Conservation (phyloP, 2,329 filamentous ascomycete species). For the Aspergillus ochraceoroseus region DNA sequence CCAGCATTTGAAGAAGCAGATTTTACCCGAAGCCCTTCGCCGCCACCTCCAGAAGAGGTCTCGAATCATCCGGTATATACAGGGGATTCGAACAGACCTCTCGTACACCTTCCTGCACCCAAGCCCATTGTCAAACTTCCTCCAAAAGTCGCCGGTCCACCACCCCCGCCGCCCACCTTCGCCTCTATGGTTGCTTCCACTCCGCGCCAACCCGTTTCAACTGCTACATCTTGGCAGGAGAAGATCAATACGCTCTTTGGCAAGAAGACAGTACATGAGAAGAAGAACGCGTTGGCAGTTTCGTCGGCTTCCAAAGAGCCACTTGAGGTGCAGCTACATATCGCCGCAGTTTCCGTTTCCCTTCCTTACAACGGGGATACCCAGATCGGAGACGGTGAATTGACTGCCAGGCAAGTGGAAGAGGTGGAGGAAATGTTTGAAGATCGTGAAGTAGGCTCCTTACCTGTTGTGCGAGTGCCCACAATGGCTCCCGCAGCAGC, state of each 20-base stretch:
- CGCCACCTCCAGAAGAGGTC: constrained; percentile 55
- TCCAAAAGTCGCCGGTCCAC: constrained; percentile 49
- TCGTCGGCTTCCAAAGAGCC: constrained; percentile 64
- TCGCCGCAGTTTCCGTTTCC: constrained; percentile 63
- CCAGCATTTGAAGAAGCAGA: constrained; percentile 30
- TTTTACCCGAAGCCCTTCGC: constrained; percentile 42
- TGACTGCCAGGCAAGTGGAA: constrained; percentile 63
- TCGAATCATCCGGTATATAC: constrained; percentile 54
- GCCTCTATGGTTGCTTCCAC: constrained; percentile 42
- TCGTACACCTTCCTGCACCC: constrained; percentile 55
- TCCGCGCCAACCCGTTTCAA: constrained; percentile 43
- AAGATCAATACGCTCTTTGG: constrained; percentile 73
- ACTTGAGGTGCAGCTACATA: constrained; percentile 53
- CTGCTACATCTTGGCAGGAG: constrained; percentile 65
- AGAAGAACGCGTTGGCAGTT: constrained; percentile 54
- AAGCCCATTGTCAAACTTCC: constrained; percentile 78
- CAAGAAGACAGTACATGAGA: constrained; percentile 53
- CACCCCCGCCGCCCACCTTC: constrained; percentile 45
- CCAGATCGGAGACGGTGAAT: constrained; percentile 43
- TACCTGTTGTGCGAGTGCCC: constrained; percentile 67
- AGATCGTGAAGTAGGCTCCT: constrained; percentile 72
- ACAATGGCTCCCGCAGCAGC: constrained; percentile 57
- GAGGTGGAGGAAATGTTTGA: constrained; percentile 78
- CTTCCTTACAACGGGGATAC: constrained; percentile 50
- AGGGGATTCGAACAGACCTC: constrained; percentile 47